phyloP scores from a whole-genome alignment of 2,329 filamentous ascomycete species.

The Alternaria panax region DNA sequence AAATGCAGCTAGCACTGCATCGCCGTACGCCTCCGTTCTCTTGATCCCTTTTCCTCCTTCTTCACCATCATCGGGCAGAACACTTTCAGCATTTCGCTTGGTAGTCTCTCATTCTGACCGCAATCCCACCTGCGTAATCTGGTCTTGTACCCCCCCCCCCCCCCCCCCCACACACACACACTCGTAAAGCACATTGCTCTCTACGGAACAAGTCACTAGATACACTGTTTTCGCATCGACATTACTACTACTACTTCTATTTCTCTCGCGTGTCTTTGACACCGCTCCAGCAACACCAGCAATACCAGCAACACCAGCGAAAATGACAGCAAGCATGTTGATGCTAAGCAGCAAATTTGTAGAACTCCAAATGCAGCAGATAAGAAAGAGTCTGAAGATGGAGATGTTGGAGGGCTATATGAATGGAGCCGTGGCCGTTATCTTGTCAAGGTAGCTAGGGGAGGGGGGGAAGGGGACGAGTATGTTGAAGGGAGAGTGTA shows the following conservation, averaged over 20 bases:
- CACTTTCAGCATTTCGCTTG: too few relatives aligned
- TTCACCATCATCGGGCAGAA: too few relatives aligned
- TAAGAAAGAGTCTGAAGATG: background rate
- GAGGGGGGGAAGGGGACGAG: background rate
- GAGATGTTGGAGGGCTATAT: background rate
- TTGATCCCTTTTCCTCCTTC: too few relatives aligned
- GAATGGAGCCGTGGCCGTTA: background rate
- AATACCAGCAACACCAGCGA: background rate
- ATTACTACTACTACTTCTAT: background rate
- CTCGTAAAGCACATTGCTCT: background rate
- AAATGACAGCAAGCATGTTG: background rate
- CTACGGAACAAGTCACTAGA: background rate
- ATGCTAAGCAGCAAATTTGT: background rate
- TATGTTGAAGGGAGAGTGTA: background rate
- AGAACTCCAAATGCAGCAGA: background rate
- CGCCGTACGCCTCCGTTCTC: too few relatives aligned
- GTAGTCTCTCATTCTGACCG: too few relatives aligned
- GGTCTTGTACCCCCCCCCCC: background rate
- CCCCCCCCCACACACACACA: background rate
- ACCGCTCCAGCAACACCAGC: too few relatives aligned
- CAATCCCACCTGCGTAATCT: too few relatives aligned
- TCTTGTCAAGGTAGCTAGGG: background rate
- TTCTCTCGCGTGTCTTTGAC: too few relatives aligned
- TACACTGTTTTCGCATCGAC: background rate
- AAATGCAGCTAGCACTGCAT: too few relatives aligned